A percentile compares a stretch with the other conserved stretches of the same genome.
phyloP scores from a whole-genome alignment of 805 yeast species.

The Ascoidea tarda region DNA sequence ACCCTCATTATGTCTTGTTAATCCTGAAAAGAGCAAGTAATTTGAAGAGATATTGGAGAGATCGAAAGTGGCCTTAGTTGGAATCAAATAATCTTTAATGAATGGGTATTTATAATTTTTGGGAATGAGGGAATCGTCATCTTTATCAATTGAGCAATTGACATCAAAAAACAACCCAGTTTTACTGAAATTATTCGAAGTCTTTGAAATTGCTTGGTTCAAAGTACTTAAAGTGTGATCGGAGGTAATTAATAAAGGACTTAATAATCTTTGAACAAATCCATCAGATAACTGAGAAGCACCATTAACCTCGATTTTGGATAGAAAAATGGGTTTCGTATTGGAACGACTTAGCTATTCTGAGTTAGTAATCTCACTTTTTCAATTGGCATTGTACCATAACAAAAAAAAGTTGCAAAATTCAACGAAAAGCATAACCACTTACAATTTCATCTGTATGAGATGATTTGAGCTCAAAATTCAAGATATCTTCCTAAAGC shows the following conservation, averaged over 20 bases:
- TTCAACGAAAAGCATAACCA: no score
- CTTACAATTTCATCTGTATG: no score
- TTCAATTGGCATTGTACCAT: no score
- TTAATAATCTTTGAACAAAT: not conserved
- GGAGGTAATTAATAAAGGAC: not conserved
- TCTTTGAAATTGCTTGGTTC: not conserved
- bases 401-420: no score
- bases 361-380: no score
- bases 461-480: no score
- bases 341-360: not conserved
- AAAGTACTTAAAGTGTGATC: not conserved
- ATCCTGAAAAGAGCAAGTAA: no score
- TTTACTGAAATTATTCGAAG: no score
- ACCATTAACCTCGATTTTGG: not conserved
- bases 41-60: no score
- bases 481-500: no score
- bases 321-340: not conserved
- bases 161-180: not conserved
- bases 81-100: not conserved
- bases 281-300: not conserved
- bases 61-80: not conserved
- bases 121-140: not conserved
- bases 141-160: not conserved
- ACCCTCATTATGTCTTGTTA: no score
- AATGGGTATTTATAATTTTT: not conserved